phyloP scores from a whole-genome alignment of 75 land plant genomes.

The Cupressus sempervirens region DNA sequence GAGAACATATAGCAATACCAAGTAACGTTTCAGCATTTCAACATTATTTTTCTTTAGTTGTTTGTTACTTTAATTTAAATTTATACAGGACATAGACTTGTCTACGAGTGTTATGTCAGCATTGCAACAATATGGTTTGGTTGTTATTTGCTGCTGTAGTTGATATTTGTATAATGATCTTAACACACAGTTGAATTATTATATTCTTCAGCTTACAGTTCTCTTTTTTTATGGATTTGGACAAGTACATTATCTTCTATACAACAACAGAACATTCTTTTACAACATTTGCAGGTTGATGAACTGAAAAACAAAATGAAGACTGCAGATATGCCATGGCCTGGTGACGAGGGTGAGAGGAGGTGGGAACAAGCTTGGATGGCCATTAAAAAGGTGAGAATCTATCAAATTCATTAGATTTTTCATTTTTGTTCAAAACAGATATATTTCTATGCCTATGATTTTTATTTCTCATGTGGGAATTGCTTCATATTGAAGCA shows the following conservation, averaged over 20 bases:
- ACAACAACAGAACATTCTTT: neutral
- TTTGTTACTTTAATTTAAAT: too few relatives aligned
- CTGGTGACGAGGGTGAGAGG: slow-evolving; percentile 92
- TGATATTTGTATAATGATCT: neutral
- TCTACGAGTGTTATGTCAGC: neutral
- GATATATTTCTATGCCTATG: too few relatives aligned
- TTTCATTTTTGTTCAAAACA: neutral
- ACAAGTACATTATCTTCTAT: neutral
- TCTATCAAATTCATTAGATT: neutral
- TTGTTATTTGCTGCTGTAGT: neutral
- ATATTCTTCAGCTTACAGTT: neutral
- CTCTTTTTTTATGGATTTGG: neutral
- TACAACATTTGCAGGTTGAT: slow-evolving; percentile 48
- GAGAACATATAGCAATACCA: neutral
- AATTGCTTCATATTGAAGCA: too few relatives aligned
- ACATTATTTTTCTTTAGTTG: too few relatives aligned
- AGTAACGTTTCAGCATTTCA: too few relatives aligned
- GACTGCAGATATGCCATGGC: slow-evolving; percentile 92
- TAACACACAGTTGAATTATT: neutral
- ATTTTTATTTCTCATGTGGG: too few relatives aligned
- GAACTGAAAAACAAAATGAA: slow-evolving; percentile 74
- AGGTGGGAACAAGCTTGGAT: slow-evolving; percentile 96
- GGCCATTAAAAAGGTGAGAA: slow-evolving; percentile 81
- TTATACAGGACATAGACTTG: neutral
- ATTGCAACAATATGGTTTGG: neutral